These are phyloP conservation scores for Picea mariana DNA, from an alignment of 83 land plant species.

Conservation along the genomic window DNA sequence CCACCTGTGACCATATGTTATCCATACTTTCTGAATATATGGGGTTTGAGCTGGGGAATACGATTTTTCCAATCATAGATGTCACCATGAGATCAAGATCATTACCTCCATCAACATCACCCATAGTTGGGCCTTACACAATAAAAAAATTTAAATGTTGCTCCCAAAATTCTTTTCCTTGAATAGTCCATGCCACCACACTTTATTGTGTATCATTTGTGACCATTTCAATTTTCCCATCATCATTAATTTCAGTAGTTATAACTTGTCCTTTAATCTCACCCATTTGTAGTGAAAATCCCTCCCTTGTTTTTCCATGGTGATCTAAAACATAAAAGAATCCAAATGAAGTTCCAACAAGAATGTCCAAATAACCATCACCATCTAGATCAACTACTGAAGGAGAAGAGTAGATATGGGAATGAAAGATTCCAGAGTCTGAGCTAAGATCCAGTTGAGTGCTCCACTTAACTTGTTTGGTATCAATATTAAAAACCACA, in stretches of 20 bases:
- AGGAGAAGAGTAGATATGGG: conserved; percentile 26
- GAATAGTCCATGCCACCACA: conserved; percentile 93
- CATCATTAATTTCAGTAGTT: conserved; percentile 98
- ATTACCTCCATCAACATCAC: too few relatives aligned
- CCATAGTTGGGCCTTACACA: too few relatives aligned
- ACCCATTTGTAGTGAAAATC: conserved; percentile 95
- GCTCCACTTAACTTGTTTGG: too few relatives aligned
- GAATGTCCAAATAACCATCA: too few relatives aligned
- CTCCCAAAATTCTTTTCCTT: conserved; percentile 90
- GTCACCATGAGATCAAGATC: too few relatives aligned
- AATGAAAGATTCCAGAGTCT: conserved; percentile 77
- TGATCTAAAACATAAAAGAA: too few relatives aligned
- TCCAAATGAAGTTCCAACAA: too few relatives aligned
- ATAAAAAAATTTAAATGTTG: not conserved
- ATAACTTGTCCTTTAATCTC: conserved; percentile 90
- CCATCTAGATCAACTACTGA: too few relatives aligned
- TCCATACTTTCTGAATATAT: too few relatives aligned
- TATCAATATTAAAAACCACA: conserved; percentile 31
- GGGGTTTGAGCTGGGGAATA: too few relatives aligned
- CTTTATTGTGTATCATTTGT: conserved; percentile 91
- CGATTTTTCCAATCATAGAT: too few relatives aligned
- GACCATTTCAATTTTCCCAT: conserved; percentile 90
- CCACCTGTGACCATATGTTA: too few relatives aligned
- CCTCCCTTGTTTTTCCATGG: conserved; percentile 54
- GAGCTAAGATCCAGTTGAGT: conserved; percentile 39